Conservation (phyloP, 73 alveolate species). For the Paramecium biaurelia region DNA sequence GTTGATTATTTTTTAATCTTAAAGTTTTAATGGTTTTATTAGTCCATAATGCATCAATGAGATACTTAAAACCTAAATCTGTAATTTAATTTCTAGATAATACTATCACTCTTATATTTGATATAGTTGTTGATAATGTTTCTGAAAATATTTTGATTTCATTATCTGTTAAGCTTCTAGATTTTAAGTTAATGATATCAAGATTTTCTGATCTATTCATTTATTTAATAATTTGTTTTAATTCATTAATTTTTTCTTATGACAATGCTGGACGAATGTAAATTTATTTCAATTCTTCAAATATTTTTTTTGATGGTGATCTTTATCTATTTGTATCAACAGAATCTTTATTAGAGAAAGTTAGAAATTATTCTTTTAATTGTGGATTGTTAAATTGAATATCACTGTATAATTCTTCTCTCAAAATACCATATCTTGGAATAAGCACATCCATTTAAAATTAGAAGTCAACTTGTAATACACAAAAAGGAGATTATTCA, state of each 20-base stretch:
- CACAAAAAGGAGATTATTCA: background rate
- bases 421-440: background rate
- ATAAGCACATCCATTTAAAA: background rate
- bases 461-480: background rate
- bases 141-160: background rate
- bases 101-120: background rate
- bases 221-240: background rate
- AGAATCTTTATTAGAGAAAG: background rate
- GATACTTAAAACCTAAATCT: background rate
- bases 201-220: background rate
- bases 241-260: background rate
- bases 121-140: background rate
- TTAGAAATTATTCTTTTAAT: background rate
- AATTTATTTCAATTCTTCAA: background rate
- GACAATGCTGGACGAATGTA: background rate
- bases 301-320: background rate
- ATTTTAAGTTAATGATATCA: background rate
- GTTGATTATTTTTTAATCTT: background rate
- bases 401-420: background rate
- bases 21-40: background rate
- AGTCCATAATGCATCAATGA: background rate
- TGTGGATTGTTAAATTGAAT: background rate
- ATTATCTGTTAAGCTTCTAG: background rate
- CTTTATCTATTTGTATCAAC: background rate
- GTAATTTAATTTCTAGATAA: background rate